These are phyloP conservation scores for Exophiala calicioides DNA, from an alignment of 2,329 filamentous ascomycete genomes.

Conservation along the genomic window DNA sequence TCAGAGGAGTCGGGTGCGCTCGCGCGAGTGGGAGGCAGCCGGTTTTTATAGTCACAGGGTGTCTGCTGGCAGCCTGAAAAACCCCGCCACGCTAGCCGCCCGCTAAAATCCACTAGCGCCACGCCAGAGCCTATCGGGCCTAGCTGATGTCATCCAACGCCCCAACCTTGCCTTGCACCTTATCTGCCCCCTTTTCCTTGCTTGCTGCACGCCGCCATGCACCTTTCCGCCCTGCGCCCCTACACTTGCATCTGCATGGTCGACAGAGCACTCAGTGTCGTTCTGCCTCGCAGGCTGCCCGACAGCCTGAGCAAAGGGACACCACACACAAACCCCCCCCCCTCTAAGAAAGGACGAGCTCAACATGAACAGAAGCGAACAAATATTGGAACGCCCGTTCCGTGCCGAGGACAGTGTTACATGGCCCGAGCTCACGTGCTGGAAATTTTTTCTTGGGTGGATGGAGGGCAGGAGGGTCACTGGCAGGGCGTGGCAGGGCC, in stretches of 20 bases:
- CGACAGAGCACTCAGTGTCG: conserved; percentile 1
- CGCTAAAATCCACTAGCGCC: conserved; percentile 11
- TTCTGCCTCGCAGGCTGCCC: conserved; percentile 3
- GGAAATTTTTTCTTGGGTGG: conserved; percentile 13
- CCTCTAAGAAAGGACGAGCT: too few species aligned
- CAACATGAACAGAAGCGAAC: not conserved
- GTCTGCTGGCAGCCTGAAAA: conserved; percentile 1
- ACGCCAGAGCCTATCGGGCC: conserved; percentile 4
- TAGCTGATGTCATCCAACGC: conserved; percentile 7
- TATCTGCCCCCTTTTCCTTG: conserved; percentile 21
- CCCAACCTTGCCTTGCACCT: conserved; percentile 13
- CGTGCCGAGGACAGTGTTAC: conserved; percentile 11
- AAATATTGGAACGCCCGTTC: not conserved
- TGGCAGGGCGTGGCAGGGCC: not conserved
- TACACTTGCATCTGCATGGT: conserved; percentile 8
- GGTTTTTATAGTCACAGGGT: conserved; percentile 21
- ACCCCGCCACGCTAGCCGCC: conserved; percentile 12
- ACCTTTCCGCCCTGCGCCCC: conserved; percentile 12
- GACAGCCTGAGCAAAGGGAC: not conserved
- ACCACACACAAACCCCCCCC: too few species aligned
- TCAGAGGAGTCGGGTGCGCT: conserved; percentile 18
- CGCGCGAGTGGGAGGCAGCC: conserved; percentile 22
- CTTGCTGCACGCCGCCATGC: conserved; percentile 7
- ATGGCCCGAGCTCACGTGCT: conserved; percentile 21
- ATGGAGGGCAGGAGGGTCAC: not conserved